Conservation (phyloP, 495 filamentous ascomycete species). For the Monascus purpureus region DNA sequence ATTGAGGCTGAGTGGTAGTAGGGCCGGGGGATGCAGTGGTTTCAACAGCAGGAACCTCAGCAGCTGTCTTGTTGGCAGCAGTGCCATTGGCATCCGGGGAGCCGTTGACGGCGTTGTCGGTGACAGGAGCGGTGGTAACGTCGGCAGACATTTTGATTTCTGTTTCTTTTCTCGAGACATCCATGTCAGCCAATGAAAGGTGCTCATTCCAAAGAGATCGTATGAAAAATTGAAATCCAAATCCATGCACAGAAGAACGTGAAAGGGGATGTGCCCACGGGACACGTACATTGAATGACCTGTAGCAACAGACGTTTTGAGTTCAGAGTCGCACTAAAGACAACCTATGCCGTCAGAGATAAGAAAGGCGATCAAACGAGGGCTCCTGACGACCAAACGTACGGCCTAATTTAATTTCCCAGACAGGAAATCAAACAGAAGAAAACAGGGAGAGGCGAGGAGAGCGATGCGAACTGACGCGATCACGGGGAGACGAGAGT, state of each 20-base stretch:
- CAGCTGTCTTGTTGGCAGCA: conserved; percentile 21
- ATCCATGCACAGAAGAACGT: too few species aligned
- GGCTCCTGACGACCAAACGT: conserved; percentile 1
- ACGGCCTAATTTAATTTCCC: conserved; percentile 4
- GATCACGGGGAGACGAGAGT: conserved; percentile 10
- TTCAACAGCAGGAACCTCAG: conserved; percentile 12
- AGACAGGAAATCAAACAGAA: too few species aligned
- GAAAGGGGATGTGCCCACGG: too few species aligned
- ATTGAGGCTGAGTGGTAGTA: conserved; percentile 67
- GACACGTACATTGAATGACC: not conserved
- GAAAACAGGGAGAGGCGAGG: not conserved
- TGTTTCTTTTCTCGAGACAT: conserved; percentile 3
- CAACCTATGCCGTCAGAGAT: not conserved
- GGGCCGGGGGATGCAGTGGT: conserved; percentile 51
- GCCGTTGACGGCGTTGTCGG: conserved; percentile 27
- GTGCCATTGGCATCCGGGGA: conserved; percentile 24
- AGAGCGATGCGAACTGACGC: conserved; percentile 5
- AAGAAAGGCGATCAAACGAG: not conserved
- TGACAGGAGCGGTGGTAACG: conserved; percentile 24
- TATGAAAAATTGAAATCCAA: not conserved
- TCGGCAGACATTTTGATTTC: conserved; percentile 35
- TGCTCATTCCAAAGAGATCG: too few species aligned
- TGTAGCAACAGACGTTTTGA: not conserved
- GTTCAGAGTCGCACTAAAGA: too few species aligned
- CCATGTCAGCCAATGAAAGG: not conserved